Conservation (phyloP, 75 land plant species). For the Cupressus sempervirens region DNA sequence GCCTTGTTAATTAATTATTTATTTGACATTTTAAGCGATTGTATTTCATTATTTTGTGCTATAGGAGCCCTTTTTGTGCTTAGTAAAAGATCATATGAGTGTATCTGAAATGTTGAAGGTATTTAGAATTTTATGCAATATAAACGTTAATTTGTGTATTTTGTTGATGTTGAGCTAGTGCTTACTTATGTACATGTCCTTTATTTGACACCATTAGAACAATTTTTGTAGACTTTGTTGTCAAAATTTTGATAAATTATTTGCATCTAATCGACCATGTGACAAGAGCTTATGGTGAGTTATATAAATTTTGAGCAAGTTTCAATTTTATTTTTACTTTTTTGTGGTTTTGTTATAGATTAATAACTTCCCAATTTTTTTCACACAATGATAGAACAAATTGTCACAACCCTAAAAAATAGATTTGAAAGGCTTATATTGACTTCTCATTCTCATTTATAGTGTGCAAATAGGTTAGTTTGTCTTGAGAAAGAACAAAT, state of each 20-base stretch:
- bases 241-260: slow-evolving; percentile 48
- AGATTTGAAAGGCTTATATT: too few species aligned
- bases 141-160: not conserved
- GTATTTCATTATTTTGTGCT: not conserved
- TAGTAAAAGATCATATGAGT: not conserved
- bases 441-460: too few species aligned
- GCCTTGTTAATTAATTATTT: not conserved
- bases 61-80: not conserved
- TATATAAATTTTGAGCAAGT: not conserved
- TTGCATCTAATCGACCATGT: slow-evolving; percentile 49
- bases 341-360: too few species aligned
- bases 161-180: not conserved
- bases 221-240: slow-evolving; percentile 41
- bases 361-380: too few species aligned
- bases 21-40: not conserved
- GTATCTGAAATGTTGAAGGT: not conserved
- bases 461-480: too few species aligned
- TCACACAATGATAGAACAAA: too few species aligned
- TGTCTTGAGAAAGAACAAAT: too few species aligned
- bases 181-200: not conserved
- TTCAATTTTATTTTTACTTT: too few species aligned
- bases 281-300: slow-evolving; percentile 51
- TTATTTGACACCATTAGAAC: not conserved
- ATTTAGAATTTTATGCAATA: not conserved
- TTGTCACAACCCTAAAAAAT: too few species aligned